These are phyloP conservation scores for Nicotiana noctiflora DNA, from an alignment of 257 asterid genomes.

Conservation along the genomic window DNA sequence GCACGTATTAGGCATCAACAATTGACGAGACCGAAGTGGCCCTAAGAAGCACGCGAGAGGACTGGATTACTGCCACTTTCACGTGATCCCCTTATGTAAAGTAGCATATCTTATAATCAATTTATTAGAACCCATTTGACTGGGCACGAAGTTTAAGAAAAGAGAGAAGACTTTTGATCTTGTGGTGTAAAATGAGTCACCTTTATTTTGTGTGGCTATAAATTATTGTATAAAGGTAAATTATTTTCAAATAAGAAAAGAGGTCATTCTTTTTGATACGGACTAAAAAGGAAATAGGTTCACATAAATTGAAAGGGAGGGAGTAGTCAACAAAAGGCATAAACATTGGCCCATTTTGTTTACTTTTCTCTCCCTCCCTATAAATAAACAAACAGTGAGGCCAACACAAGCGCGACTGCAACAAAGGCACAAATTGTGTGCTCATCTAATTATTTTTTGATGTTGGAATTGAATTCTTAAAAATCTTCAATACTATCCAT, in stretches of 20 bases:
- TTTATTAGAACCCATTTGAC: too few relatives aligned
- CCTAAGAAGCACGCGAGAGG: constrained; percentile 1
- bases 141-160: too few relatives aligned
- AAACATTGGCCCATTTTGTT: neutral
- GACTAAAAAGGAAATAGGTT: too few relatives aligned
- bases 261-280: too few relatives aligned
- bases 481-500: too few relatives aligned
- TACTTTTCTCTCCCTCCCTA: neutral
- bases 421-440: neutral
- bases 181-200: too few relatives aligned
- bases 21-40: neutral
- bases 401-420: neutral
- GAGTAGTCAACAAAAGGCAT: neutral
- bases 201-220: too few relatives aligned
- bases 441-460: neutral
- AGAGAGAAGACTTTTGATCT: too few relatives aligned
- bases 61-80: constrained; percentile 2
- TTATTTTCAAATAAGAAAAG: too few relatives aligned
- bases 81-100: constrained; percentile 12
- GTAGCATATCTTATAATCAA: neutral
- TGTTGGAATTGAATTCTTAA: too few relatives aligned
- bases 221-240: too few relatives aligned
- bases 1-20: constrained; percentile 19
- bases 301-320: too few relatives aligned
- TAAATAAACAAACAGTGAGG: neutral